These are phyloP conservation scores for Euphorbia peplus DNA, from an alignment of 345 rosid species.

Conservation along the genomic window DNA sequence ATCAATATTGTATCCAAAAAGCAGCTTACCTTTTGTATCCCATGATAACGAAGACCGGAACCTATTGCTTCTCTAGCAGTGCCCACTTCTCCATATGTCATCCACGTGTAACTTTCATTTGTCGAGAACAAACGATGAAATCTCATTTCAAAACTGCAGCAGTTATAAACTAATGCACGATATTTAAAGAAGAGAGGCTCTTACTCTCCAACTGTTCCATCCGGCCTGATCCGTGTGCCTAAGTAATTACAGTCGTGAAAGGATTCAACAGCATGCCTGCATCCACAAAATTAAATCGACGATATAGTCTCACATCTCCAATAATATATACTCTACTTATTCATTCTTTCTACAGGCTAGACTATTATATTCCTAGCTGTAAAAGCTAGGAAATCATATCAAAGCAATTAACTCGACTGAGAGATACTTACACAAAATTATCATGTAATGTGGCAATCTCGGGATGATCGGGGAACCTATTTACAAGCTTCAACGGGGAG, in stretches of 20 bases:
- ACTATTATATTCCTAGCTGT: background rate
- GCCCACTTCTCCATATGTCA: conserved; percentile 81
- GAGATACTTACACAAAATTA: conserved; percentile 54
- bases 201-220: conserved; percentile 84
- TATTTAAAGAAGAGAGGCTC: conserved; percentile 13
- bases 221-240: conserved; percentile 60
- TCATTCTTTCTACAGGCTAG: background rate
- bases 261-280: conserved; percentile 57
- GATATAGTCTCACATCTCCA: background rate
- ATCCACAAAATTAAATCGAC: conserved; percentile 8
- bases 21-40: conserved; percentile 49
- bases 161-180: background rate
- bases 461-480: conserved; percentile 66
- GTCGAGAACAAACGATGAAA: conserved; percentile 1
- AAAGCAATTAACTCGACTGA: background rate
- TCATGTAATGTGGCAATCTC: conserved; percentile 77
- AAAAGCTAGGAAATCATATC: background rate
- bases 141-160: conserved; percentile 4
- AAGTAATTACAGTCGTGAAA: conserved; percentile 69
- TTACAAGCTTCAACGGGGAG: conserved; percentile 57
- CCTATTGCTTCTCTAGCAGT: conserved; percentile 75
- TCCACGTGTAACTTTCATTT: conserved; percentile 73
- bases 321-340: background rate
- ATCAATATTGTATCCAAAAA: conserved; percentile 12
- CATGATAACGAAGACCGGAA: conserved; percentile 67